Evolutionary conservation across 176 grass and related monocot genomes (phyloP), one percentile per base, ranked within the genome.

Genomic region (Hsuehochloa calcarea): DNA sequence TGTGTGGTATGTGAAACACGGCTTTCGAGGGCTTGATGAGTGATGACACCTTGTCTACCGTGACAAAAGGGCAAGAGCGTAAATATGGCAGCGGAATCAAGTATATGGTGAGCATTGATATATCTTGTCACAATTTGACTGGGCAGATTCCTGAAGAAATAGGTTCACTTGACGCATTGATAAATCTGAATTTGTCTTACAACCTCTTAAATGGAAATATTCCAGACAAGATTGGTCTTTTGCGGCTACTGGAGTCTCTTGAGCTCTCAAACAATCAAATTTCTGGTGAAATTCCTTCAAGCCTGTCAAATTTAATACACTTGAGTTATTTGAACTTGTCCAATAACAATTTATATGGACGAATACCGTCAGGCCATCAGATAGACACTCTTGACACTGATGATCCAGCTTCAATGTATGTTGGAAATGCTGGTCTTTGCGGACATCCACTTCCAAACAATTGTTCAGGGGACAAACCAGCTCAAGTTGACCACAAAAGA

Each of bases 291-390:
- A 90, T 90, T 58, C 50, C 50, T 6, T 19, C 50, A 19, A 52
- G 50, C 50, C 17, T 52, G 17, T 19, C 50, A 17, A 10, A 29
- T 44, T 58, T 90, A 14, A 80, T 8, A 31, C 79, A 9, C 2
- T 34, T 90, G 15, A 60, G 43, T n/a, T 11, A 31, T 35, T 64
- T 90, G 75, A 87, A 90, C 23, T 78, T 90, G 39, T 87, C 89
- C 0, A 47, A 87, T 5, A 90, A 90, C 27, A 87, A 90, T 10
- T 66, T 90, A 19, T 86, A 65, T 2, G 79, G 84, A 74, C 79
- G 22, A 49, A 87, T 90, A 10, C 89, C 79, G 1, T 67, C 44
- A 37, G 79, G 84, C 0, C 0, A 35, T 11, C 83, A 90, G 65
- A 37, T 85, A 0, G 38, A 70, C 17, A 82, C 70, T 17, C 77